These are phyloP conservation scores for Malassezia dermatis DNA, from an alignment of 1,284 basidiomycete genomes.

Conservation along the genomic window DNA sequence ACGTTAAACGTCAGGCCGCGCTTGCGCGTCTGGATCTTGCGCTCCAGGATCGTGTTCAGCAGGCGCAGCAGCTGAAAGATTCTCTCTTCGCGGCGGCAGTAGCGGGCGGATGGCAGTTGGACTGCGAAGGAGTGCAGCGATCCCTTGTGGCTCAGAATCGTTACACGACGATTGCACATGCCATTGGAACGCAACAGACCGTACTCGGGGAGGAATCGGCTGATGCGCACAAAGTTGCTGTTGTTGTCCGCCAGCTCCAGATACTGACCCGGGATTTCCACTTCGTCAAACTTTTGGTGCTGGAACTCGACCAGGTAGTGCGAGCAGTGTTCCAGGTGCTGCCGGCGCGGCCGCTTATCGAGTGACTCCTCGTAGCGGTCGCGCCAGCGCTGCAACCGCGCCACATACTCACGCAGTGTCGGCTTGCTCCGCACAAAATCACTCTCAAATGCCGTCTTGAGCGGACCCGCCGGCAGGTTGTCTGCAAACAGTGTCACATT, in stretches of 20 bases:
- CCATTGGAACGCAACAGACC: conserved; percentile 76
- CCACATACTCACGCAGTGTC: conserved; percentile 76
- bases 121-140: conserved; percentile 79
- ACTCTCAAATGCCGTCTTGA: conserved; percentile 71
- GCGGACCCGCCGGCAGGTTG: conserved; percentile 47
- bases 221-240: conserved; percentile 80
- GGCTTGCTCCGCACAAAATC: conserved; percentile 78
- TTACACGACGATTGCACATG: conserved; percentile 78
- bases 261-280: conserved; percentile 97
- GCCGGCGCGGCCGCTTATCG: conserved; percentile 69
- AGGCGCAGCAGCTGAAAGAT: conserved; percentile 83
- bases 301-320: conserved; percentile 97
- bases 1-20: conserved; percentile 85
- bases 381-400: conserved; percentile 80
- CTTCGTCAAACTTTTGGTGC: conserved; percentile 92
- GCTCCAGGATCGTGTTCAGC: conserved; percentile 59
- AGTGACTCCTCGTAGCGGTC: conserved; percentile 79
- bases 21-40: conserved; percentile 81
- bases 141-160: conserved; percentile 84
- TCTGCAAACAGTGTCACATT: conserved; percentile 65
- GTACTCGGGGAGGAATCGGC: conserved; percentile 79
- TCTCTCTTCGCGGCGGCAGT: conserved; percentile 83
- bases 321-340: conserved; percentile 78
- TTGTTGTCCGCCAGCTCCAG: conserved; percentile 73
- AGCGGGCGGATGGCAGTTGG: conserved; percentile 75